Conservation (phyloP, 192 early-diverging fungal species). For the Linderina pennispora region DNA sequence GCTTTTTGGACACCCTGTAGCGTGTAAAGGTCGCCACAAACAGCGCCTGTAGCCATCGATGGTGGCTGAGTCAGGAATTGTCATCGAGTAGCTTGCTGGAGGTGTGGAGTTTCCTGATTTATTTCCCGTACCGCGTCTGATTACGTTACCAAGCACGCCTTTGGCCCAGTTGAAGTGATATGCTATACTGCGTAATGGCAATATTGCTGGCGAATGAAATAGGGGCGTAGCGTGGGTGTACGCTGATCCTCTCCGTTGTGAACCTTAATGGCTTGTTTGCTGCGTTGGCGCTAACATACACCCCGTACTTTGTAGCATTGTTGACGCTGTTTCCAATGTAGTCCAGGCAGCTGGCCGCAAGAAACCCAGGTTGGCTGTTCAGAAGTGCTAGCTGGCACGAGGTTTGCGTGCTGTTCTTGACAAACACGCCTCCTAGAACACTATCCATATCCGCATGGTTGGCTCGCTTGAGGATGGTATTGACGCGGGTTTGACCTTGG, state of each 20-base stretch:
- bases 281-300: slow-evolving; percentile 14
- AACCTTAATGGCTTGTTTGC: too few relatives aligned
- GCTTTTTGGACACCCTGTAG: too few relatives aligned
- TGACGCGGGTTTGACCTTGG: too few relatives aligned
- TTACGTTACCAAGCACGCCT: too few relatives aligned
- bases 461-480: too few relatives aligned
- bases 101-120: too few relatives aligned
- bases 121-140: too few relatives aligned
- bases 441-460: neutral
- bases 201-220: slow-evolving; percentile 34
- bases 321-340: slow-evolving; percentile 8
- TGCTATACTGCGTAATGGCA: slow-evolving; percentile 12
- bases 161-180: too few relatives aligned
- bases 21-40: too few relatives aligned
- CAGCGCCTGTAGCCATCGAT: too few relatives aligned
- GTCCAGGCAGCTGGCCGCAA: slow-evolving; percentile 30
- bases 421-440: slow-evolving; percentile 6
- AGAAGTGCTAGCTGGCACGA: slow-evolving; percentile 40
- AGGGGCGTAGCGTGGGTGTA: slow-evolving; percentile 21
- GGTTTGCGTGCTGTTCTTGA: slow-evolving; percentile 25
- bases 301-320: slow-evolving; percentile 1
- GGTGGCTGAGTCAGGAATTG: too few relatives aligned
- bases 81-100: too few relatives aligned
- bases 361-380: slow-evolving; percentile 20
- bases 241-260: slow-evolving; percentile 2